Evolutionary conservation across 495 filamentous ascomycete genomes (phyloP), one percentile per base, ranked within the genome.

Genomic region (Pyronema omphalodes): DNA sequence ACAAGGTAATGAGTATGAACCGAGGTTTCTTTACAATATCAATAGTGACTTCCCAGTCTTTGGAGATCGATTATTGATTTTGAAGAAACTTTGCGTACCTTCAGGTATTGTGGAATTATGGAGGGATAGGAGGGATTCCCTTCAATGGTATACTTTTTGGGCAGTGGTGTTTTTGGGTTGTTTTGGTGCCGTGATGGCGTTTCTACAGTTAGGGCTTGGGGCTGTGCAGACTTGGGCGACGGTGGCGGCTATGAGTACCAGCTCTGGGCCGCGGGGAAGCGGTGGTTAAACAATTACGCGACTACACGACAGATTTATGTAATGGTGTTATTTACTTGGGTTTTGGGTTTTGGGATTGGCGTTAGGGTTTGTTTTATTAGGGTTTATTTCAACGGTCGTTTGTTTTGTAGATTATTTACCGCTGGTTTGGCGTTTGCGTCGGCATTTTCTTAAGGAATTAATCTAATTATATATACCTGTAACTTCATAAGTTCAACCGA

Each of bases 121-220:
- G 61, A 40, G 53, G 23, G 61, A 61, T 47, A 53, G 44, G 39
- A n/a, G 58, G 15, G 45, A 63, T 47, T 37, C 52, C 5, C 34
- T 63, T 6, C 58, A 61, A 39, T 65, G 62, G 62, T 65, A 58
- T 52, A 65, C 61, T 3, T 63, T 65, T 33, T 63, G 62, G 61
- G 57, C 60, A 6, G 62, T 60, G 2, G 15, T 63, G 23, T 23
- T 54, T 14, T 19, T 65, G 9, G 62, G 57, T 1, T 49, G 54
- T 11, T 35, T 63, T 8, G 29, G 45, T 9, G 19, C 45, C 9
- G 14, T 55, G 5, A 18, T 58, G 36, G 46, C 39, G 3, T 19
- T 60, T 37, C 11, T 55, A 8, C 56, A 58, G 37, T 34, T 51
- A 6, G 48, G 9, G 15, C 18, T 51, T 6, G 23, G 17, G 9